Evolutionary conservation across 352 stramenopile genomes (phyloP), one percentile per base, ranked within the genome.

Genomic region (Pythium phragmiticola): DNA sequence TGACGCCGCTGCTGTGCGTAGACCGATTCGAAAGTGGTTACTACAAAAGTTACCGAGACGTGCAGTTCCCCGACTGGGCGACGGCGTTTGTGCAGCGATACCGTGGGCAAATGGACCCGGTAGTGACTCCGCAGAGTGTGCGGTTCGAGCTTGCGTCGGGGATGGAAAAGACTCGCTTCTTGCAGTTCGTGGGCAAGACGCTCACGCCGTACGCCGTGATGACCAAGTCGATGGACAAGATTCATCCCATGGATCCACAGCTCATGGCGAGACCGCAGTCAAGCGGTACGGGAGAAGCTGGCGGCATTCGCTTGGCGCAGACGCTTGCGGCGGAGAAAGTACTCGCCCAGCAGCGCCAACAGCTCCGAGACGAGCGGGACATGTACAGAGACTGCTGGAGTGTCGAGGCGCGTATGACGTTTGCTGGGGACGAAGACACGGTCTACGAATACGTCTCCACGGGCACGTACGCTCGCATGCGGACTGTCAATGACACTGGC

Each of bases 361-460:
- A 53, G 23, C 13, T 60, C 17, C 45, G 55, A 19, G 53, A 53
- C 12, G 19, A 56, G 14, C 43, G 57, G 23, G n/a, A 46, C 2
- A 26, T 68, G 26, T 76, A 69, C 36, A 66, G 64, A 14, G 47
- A 49, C 2, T 72, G 78, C 48, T 93, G 84, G 84, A 80, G 73
- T 50, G 68, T 91, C 17, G 84, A 93, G 60, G 84, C 72, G 0
- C 52, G 59, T 49, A 51, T 91, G 8, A 46, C 61, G 4, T 91
- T 93, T 54, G 68, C 73, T 4, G 70, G 84, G 41, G 80, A 90
- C 26, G 51, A 33, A 5, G 48, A 50, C 7, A 75, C 52, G 3
- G 64, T 79, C n/a, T 89, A 82, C 46, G 65, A 82, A 42, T 90
- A 89, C 60, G 52, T 84, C 13, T 88, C 78, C 2, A 87, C 81